Evolutionary conservation across 1,284 basidiomycete genomes (phyloP).

Genomic region (Cryptococcus hybrid): DNA sequence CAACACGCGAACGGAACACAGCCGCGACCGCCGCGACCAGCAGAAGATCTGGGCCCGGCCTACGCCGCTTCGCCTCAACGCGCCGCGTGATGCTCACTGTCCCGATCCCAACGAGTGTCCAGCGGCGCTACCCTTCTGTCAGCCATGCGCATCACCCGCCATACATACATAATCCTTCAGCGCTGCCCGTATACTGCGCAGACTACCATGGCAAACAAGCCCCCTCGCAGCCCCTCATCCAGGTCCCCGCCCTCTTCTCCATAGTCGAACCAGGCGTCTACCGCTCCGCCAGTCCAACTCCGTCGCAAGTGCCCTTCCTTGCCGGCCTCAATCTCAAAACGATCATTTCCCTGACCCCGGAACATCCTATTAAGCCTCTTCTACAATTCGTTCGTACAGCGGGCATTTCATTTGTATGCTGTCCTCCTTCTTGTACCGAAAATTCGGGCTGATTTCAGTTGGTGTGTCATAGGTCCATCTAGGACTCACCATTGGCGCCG

Average conservation of each 20-base stretch:
- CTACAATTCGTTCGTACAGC: constrained; percentile 22
- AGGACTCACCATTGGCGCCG: constrained; percentile 42
- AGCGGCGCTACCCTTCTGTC: too few species aligned
- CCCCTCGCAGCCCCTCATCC: constrained; percentile 24
- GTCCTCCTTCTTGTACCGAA: neutral
- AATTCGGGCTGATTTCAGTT: neutral
- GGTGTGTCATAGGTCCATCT: constrained; percentile 35
- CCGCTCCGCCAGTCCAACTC: constrained; percentile 40
- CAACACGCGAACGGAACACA: too few species aligned
- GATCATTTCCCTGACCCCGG: constrained; percentile 44
- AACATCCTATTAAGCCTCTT: constrained; percentile 42
- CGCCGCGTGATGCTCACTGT: too few species aligned
- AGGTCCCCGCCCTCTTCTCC: constrained; percentile 41
- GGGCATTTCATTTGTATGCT: constrained; percentile 39
- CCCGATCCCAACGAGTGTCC: too few species aligned
- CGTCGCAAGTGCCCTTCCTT: constrained; percentile 43
- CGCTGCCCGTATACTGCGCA: too few species aligned
- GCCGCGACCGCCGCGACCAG: neutral
- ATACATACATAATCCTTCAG: too few species aligned
- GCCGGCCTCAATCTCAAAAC: constrained; percentile 37
- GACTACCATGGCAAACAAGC: too few species aligned
- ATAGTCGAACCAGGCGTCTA: constrained; percentile 45
- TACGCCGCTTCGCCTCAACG: too few species aligned
- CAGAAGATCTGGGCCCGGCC: too few species aligned
- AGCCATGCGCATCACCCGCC: too few species aligned